Percentiles rank a stretch among this genome's conserved stretches.
These are phyloP conservation scores for Mycena capillaripes DNA, from an alignment of 768 basidiomycete species.

Conservation along the genomic window DNA sequence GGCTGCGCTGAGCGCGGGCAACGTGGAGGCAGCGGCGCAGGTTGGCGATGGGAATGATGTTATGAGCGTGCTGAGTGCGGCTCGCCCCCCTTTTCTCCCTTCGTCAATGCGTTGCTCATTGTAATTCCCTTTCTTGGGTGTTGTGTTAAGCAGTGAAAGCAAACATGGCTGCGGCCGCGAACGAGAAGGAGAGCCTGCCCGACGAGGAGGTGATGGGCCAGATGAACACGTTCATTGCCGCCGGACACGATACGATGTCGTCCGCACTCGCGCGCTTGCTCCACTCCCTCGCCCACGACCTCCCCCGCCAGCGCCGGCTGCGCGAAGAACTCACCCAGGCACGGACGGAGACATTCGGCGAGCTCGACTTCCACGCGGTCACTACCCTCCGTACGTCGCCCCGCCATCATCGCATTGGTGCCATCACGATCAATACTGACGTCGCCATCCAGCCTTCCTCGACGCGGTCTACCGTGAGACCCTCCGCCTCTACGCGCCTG, in stretches of 20 bases:
- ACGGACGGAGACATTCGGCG: not conserved
- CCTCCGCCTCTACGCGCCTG: conserved; percentile 18
- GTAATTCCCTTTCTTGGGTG: not conserved
- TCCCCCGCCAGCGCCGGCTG: conserved; percentile 21
- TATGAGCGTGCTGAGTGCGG: conserved; percentile 21
- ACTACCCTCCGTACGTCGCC: conserved; percentile 20
- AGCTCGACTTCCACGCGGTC: conserved; percentile 12
- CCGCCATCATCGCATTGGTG: not conserved
- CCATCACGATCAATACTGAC: not conserved
- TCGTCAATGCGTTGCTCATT: not conserved
- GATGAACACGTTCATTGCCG: conserved; percentile 18
- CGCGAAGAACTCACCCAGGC: conserved; percentile 14
- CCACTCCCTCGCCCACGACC: conserved; percentile 20
- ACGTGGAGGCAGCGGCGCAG: conserved; percentile 10
- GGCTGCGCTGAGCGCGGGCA: not conserved
- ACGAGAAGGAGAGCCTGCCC: conserved; percentile 18
- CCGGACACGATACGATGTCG: conserved; percentile 18
- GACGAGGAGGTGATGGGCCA: conserved; percentile 23
- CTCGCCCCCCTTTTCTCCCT: not conserved
- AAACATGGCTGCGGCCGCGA: conserved; percentile 11
- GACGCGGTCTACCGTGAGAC: conserved; percentile 20
- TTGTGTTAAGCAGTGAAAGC: conserved; percentile 8
- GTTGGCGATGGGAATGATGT: conserved; percentile 11
- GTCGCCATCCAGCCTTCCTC: conserved; percentile 20
- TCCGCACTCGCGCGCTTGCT: conserved; percentile 10